Percentiles rank a stretch among this genome's conserved stretches.
phyloP scores from a whole-genome alignment of 73 alveolate genomes.

The Paraurostyla sp. region DNA sequence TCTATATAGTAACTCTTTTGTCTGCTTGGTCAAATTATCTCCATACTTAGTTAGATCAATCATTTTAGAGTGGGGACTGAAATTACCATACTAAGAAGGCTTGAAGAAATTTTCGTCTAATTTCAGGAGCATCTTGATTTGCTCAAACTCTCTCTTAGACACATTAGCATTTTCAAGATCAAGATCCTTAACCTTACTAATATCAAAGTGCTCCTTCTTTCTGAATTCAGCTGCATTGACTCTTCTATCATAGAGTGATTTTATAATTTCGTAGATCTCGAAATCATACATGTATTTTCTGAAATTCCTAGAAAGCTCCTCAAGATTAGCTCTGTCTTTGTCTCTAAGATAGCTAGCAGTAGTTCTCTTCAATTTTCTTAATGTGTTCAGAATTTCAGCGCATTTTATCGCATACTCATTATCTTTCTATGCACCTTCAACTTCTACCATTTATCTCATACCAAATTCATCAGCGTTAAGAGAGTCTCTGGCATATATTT shows the following conservation, averaged over 20 bases:
- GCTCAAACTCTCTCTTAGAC: conserved; percentile 31
- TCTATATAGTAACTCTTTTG: conserved; percentile 35
- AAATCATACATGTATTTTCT: neutral
- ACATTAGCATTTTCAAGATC: conserved; percentile 26
- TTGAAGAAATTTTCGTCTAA: conserved; percentile 22
- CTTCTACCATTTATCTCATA: neutral
- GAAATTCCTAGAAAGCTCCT: neutral
- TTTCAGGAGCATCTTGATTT: neutral
- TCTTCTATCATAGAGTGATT: conserved; percentile 3
- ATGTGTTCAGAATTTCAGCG: neutral
- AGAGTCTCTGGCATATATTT: neutral
- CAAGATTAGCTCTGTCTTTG: neutral
- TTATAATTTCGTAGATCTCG: neutral
- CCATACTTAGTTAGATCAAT: conserved; percentile 46
- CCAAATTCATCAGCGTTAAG: neutral
- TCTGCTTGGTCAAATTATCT: neutral
- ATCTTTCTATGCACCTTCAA: conserved; percentile 12
- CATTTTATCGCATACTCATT: neutral
- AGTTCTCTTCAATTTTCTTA: conserved; percentile 26
- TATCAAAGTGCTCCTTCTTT: neutral
- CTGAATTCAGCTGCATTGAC: neutral
- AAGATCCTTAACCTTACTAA: neutral
- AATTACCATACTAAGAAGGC: neutral
- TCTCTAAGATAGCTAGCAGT: conserved; percentile 24
- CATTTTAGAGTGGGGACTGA: neutral